These are phyloP conservation scores for Nothophytophthora sp. DNA, from an alignment of 352 stramenopile genomes.

Conservation along the genomic window DNA sequence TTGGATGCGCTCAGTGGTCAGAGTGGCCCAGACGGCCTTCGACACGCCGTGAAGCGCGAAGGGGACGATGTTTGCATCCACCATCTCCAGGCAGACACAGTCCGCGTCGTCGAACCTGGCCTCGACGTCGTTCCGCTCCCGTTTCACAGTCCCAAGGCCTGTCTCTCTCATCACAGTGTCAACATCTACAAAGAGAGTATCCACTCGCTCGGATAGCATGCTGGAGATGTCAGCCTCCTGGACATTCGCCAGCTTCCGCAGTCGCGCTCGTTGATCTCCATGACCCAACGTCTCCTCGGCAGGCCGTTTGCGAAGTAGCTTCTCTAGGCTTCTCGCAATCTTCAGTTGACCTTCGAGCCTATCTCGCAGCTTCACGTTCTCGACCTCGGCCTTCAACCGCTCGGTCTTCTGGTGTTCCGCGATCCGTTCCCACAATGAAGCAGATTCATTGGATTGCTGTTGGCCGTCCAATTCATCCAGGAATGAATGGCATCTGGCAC, in stretches of 20 bases:
- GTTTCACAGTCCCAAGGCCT: not conserved
- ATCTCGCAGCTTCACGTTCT: constrained; percentile 25
- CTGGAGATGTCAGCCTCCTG: constrained; percentile 3
- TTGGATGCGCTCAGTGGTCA: constrained; percentile 5
- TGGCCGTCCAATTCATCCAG: too few species aligned
- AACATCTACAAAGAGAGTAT: constrained; percentile 12
- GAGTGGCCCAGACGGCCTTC: constrained; percentile 10
- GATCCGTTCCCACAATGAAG: constrained; percentile 28
- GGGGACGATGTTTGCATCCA: constrained; percentile 20
- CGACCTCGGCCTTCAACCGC: constrained; percentile 18
- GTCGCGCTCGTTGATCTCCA: constrained; percentile 3
- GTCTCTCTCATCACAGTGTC: constrained; percentile 17
- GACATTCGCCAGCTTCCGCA: not conserved
- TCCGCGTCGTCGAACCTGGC: constrained; percentile 12
- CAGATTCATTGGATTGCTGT: not conserved
- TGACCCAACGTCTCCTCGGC: not conserved
- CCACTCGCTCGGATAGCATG: constrained; percentile 3
- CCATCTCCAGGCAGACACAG: constrained; percentile 19
- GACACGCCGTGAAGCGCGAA: constrained; percentile 12
- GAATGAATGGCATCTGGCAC: too few species aligned
- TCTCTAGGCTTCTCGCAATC: constrained; percentile 27
- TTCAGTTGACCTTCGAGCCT: constrained; percentile 31
- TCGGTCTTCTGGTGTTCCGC: constrained; percentile 21
- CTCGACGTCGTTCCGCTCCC: constrained; percentile 11
- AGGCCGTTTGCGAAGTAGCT: constrained; percentile 25